Evolutionary conservation across 768 basidiomycete species (phyloP), one percentile per base, ranked within the genome.

Genomic region (Filobasidium wieringae): DNA sequence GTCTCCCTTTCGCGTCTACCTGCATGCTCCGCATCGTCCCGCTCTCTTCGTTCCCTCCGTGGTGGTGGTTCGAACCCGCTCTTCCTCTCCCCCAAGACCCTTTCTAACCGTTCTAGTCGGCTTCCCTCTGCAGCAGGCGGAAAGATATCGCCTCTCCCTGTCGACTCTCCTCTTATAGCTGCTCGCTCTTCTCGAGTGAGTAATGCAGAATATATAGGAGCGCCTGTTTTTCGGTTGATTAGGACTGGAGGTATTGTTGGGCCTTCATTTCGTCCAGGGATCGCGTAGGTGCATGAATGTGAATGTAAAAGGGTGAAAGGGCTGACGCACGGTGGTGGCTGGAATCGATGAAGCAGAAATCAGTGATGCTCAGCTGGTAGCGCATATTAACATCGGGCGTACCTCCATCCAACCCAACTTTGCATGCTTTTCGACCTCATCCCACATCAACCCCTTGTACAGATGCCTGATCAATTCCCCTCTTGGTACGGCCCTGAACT

Each of bases 371-470:
- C 15, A 43, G 29, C 47, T 19, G 7, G 9, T 4, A 12, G 17
- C 47, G 29, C 8, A 3, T 7, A 24, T 36, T 11, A n/a, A 53
- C 41, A n/a, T 22, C n/a, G 37, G 5, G 51, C 17, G 27, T 17
- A 30, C 24, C n/a, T 40, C 22, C 27, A 6, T 14, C 24, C 24
- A 37, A 8, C 29, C 65, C 8, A 62, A 52, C 17, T 60, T 50
- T 5, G 69, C 62, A 51, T 73, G 72, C 45, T 68, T 50, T 39
- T 68, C 66, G 2, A 69, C 63, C 55, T 71, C 68, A 40, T 71
- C 65, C 64, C 65, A 71, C 49, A 70, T 55, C 22, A 73, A 47
- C 12, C 63, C 67, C 54, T 69, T 73, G 64, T 69, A 69, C 33
- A 73, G 45, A 50, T 66, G 64, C 55, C 60, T 58, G 11, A 73